Evolutionary conservation across 2,329 filamentous ascomycete species (phyloP).

Genomic region (Clarireedia monteithiana): DNA sequence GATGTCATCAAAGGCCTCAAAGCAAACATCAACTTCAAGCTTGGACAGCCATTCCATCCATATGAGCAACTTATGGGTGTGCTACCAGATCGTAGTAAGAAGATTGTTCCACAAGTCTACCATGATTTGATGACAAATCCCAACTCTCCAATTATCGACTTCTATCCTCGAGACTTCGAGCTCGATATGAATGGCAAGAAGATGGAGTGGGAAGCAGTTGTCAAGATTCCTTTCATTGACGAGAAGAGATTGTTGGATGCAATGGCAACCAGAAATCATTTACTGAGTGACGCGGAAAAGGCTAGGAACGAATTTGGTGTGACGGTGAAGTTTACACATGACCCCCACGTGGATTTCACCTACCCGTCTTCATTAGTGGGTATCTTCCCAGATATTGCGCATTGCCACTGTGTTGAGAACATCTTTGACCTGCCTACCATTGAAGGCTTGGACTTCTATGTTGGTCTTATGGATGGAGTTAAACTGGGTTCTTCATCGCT

Average conservation of each 20-base stretch:
- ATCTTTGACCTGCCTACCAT: constrained; percentile 91
- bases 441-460: constrained; percentile 78
- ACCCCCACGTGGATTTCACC: constrained; percentile 64
- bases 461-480: constrained; percentile 76
- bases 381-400: constrained; percentile 79
- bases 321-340: constrained; percentile 86
- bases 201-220: constrained; percentile 98
- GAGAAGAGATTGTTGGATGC: constrained; percentile 77
- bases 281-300: constrained; percentile 72
- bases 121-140: constrained; percentile 88
- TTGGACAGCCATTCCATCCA: constrained; percentile 90
- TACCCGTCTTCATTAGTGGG: constrained; percentile 86
- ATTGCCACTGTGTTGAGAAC: constrained; percentile 90
- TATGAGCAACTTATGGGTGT: constrained; percentile 99
- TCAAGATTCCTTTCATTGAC: constrained; percentile 98
- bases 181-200: constrained; percentile 99
- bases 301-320: constrained; percentile 85
- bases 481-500: constrained; percentile 76
- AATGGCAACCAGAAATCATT: constrained; percentile 76
- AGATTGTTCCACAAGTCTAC: constrained; percentile 82
- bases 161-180: constrained; percentile 94
- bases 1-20: constrained; percentile 84
- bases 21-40: constrained; percentile 83
- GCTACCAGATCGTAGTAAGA: constrained; percentile 92
- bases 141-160: constrained; percentile 90